Evolutionary conservation across 495 filamentous ascomycete genomes (phyloP), one percentile per base, ranked within the genome.

Genomic region (Penicillium dipodomyicola): DNA sequence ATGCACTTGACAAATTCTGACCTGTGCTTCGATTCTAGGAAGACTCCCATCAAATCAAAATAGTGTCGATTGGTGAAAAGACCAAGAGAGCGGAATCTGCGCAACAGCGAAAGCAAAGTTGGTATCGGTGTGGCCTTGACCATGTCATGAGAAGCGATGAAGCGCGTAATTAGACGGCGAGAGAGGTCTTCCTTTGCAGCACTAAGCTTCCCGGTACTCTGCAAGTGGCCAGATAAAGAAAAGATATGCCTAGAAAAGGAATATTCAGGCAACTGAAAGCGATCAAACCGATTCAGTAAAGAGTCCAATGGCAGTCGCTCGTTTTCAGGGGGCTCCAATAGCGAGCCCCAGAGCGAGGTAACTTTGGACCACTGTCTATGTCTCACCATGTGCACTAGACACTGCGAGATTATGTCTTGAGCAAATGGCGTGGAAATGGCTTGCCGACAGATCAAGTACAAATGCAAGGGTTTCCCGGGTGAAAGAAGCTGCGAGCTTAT

Each of bases 311-410:
- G 8, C 6, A 15, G 46, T 6, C n/a, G 29, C 30, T 49, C n/a
- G 10, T 43, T 43, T 22, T 33, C 17, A 17, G 19, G 30, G 2
- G 5, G n/a, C 11, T 15, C 3, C 32, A 49, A 49, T 37, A 49
- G 11, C 1, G 29, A 19, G 4, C 2, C 52, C 61, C 47, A 56
- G 10, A 57, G 39, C 12, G 20, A 46, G 19, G 19, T 55, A 43
- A 65, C 46, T 9, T 55, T 49, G 23, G 32, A 19, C 78, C 77
- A 82, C n/a, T 74, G 62, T 20, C 44, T 52, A 19, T 61, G 60
- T 42, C 70, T 65, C n/a, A 78, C 35, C 19, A 69, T 65, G 54
- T 76, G 64, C 4, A 63, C 60, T 30, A 81, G 62, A 27, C 65
- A 56, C 48, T 63, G 37, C 43, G 63, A 42, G 56, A 66, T 65